phyloP scores from a whole-genome alignment of 176 grass and related monocot species.

The Canna indica region DNA sequence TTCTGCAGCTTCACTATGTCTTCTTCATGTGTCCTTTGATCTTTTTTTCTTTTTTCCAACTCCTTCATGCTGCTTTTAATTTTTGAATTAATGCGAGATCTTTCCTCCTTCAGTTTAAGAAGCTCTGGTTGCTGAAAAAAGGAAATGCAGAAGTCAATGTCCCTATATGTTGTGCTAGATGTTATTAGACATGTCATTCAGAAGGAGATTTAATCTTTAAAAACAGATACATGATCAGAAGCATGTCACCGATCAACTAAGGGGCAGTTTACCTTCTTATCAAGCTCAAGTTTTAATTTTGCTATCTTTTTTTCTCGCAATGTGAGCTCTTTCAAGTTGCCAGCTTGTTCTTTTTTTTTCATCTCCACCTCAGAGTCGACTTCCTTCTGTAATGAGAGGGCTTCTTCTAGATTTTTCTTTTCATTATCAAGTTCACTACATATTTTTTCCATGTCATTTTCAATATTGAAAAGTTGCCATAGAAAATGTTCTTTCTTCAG shows the following conservation, averaged over 20 bases:
- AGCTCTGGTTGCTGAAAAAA: constrained; percentile 86
- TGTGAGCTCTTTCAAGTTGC: constrained; percentile 72
- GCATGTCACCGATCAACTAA: not conserved
- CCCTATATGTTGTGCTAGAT: not conserved
- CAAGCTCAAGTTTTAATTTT: constrained; percentile 75
- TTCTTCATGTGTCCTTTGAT: constrained; percentile 64
- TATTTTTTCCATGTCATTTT: constrained; percentile 63
- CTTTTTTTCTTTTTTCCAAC: constrained; percentile 91
- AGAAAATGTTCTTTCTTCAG: constrained; percentile 79
- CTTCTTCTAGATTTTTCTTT: constrained; percentile 49
- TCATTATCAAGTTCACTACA: constrained; percentile 71
- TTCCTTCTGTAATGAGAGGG: constrained; percentile 46
- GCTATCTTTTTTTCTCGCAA: constrained; percentile 76
- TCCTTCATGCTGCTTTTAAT: constrained; percentile 95
- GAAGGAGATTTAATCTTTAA: not conserved
- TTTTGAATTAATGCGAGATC: constrained; percentile 91
- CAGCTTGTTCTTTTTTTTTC: constrained; percentile 91
- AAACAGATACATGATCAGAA: not conserved
- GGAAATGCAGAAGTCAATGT: not conserved
- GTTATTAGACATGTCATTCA: not conserved
- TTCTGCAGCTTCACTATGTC: constrained; percentile 65
- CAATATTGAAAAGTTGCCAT: constrained; percentile 84
- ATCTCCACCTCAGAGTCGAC: constrained; percentile 45
- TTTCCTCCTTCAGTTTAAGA: constrained; percentile 86
- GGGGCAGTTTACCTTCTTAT: constrained; percentile 57